Conservation (phyloP, 495 filamentous ascomycete species). For the Aspergillus wentii region DNA sequence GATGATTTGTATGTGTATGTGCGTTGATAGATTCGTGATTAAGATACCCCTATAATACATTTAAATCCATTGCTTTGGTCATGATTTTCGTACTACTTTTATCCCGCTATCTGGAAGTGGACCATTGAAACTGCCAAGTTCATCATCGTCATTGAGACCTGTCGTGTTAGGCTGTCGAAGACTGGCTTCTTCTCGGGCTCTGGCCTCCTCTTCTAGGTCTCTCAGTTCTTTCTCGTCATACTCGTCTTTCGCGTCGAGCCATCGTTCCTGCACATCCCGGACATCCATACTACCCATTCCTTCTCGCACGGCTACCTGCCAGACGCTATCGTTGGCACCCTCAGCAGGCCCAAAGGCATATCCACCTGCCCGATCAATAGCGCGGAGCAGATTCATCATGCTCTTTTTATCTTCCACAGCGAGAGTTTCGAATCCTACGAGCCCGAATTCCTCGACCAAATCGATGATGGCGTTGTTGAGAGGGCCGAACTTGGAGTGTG, state of each 20-base stretch:
- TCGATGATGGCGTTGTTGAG: slow-evolving; percentile 84
- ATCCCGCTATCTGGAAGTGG: slow-evolving; percentile 40
- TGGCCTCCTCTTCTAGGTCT: slow-evolving; percentile 61
- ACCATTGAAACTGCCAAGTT: slow-evolving; percentile 26
- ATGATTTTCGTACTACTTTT: slow-evolving; percentile 39
- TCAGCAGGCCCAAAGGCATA: slow-evolving; percentile 91
- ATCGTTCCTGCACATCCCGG: slow-evolving; percentile 87
- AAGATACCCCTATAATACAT: slow-evolving; percentile 39
- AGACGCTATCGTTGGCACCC: slow-evolving; percentile 88
- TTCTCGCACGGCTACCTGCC: slow-evolving; percentile 91
- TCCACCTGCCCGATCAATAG: slow-evolving; percentile 85
- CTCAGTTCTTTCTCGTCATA: slow-evolving; percentile 76
- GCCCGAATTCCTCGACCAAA: slow-evolving; percentile 79
- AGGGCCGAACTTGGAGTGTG: slow-evolving; percentile 67
- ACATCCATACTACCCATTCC: slow-evolving; percentile 74
- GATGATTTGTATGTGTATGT: slow-evolving; percentile 8
- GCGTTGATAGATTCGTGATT: too few species aligned
- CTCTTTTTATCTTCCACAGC: slow-evolving; percentile 94
- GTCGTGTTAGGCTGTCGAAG: slow-evolving; percentile 5
- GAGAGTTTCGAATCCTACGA: slow-evolving; percentile 88
- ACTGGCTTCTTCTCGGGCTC: slow-evolving; percentile 26
- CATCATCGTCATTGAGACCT: slow-evolving; percentile 25
- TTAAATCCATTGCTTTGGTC: slow-evolving; percentile 9
- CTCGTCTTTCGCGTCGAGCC: slow-evolving; percentile 84
- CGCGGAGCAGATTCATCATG: slow-evolving; percentile 84